These are phyloP conservation scores for Ophiostoma tasmaniense DNA, from an alignment of 2,329 filamentous ascomycete genomes.

Conservation along the genomic window DNA sequence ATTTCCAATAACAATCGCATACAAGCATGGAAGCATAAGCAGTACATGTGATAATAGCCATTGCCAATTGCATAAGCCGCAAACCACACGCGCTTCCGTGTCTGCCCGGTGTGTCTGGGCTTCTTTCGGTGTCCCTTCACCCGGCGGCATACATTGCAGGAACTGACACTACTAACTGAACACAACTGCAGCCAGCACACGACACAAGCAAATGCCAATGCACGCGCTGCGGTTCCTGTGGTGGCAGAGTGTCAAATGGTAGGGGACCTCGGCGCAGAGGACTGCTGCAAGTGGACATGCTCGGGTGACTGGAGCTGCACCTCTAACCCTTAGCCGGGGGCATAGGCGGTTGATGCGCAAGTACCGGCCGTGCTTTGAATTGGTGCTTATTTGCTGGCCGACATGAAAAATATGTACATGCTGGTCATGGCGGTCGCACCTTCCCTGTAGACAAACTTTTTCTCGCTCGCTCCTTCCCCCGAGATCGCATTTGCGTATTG, in stretches of 20 bases:
- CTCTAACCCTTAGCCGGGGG: constrained; percentile 14
- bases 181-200: too few species aligned
- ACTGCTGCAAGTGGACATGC: constrained; percentile 13
- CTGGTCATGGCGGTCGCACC: neutral
- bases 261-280: constrained; percentile 19
- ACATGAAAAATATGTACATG: neutral
- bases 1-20: too few species aligned
- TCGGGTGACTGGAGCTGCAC: constrained; percentile 21
- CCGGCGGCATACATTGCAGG: constrained; percentile 8
- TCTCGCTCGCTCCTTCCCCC: constrained; percentile 13
- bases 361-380: constrained; percentile 7
- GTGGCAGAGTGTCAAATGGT: neutral
- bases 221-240: too few species aligned
- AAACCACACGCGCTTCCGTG: constrained; percentile 10
- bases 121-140: constrained; percentile 12
- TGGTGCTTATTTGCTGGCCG: too few species aligned
- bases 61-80: neutral
- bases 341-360: neutral
- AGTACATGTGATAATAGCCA: neutral
- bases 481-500: constrained; percentile 17
- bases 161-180: neutral
- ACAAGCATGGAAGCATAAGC: neutral
- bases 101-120: constrained; percentile 11
- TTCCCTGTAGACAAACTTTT: constrained; percentile 2
- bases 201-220: too few species aligned